Percentiles rank a stretch among this genome's conserved stretches.
Evolutionary conservation across 345 rosid species (phyloP).

Genomic region (Heritiera fomes): DNA sequence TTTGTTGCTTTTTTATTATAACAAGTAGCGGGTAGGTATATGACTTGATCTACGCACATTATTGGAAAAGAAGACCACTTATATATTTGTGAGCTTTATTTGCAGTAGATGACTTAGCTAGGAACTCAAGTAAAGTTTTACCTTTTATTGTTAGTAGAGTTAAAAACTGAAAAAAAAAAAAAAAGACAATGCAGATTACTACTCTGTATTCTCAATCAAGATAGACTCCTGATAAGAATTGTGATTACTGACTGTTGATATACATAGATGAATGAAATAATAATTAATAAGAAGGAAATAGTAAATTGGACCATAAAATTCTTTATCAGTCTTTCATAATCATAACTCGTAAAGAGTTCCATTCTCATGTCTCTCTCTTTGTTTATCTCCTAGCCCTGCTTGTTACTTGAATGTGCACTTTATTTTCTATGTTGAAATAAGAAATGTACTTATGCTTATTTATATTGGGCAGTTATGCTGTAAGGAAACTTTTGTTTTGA

Average conservation of each 20-base stretch:
- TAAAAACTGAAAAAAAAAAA: background rate
- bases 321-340: background rate
- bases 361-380: background rate
- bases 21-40: background rate
- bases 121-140: background rate
- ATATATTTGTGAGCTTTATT: background rate
- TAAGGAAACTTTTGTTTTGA: background rate
- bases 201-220: too few relatives aligned
- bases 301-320: background rate
- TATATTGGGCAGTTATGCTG: background rate
- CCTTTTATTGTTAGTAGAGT: background rate
- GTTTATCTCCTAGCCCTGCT: background rate
- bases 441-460: background rate
- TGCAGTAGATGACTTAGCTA: background rate
- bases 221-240: too few relatives aligned
- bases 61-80: background rate
- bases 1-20: constrained; percentile 3
- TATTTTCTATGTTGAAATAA: background rate
- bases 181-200: background rate
- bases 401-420: background rate
- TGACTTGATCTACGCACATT: background rate
- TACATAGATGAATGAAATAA: background rate
- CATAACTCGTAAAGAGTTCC: background rate
- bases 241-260: background rate
- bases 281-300: too few relatives aligned